A percentile compares a stretch with the other conserved stretches of the same genome.
These are phyloP conservation scores for Psilocybe azurescens DNA, from an alignment of 768 basidiomycete species.

Conservation along the genomic window DNA sequence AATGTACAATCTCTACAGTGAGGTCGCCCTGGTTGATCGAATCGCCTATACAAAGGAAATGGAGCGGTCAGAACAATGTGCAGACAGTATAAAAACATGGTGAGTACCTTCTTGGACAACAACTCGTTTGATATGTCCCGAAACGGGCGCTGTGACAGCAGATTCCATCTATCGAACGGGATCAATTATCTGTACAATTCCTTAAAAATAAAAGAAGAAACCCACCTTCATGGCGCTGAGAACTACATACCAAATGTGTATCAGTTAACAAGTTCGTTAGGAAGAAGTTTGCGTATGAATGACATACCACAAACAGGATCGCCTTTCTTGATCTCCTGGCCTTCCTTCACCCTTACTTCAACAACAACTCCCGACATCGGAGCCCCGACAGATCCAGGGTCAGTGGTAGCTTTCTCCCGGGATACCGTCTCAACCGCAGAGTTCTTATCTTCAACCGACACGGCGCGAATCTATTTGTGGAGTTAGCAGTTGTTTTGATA, in stretches of 20 bases:
- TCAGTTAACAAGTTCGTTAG: slow-evolving; percentile 25
- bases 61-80: neutral
- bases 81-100: neutral
- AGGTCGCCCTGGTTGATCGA: slow-evolving; percentile 95
- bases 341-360: slow-evolving; percentile 97
- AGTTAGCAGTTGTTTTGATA: slow-evolving; percentile 19
- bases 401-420: slow-evolving; percentile 91
- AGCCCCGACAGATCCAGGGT: slow-evolving; percentile 96
- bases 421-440: slow-evolving; percentile 95
- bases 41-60: slow-evolving; percentile 60
- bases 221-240: slow-evolving; percentile 96
- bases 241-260: slow-evolving; percentile 49
- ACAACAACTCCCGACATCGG: slow-evolving; percentile 99
- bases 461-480: slow-evolving; percentile 79
- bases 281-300: slow-evolving; percentile 16
- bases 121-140: slow-evolving; percentile 94
- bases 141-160: slow-evolving; percentile 94
- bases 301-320: slow-evolving; percentile 90
- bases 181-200: slow-evolving; percentile 17
- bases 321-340: slow-evolving; percentile 97
- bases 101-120: slow-evolving; percentile 80
- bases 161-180: slow-evolving; percentile 85
- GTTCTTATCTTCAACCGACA: slow-evolving; percentile 94
- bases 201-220: slow-evolving; percentile 17
- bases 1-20: slow-evolving; percentile 75